These are phyloP conservation scores for Taphrina communis DNA, from an alignment of 1,139 yeast genomes.

Conservation along the genomic window DNA sequence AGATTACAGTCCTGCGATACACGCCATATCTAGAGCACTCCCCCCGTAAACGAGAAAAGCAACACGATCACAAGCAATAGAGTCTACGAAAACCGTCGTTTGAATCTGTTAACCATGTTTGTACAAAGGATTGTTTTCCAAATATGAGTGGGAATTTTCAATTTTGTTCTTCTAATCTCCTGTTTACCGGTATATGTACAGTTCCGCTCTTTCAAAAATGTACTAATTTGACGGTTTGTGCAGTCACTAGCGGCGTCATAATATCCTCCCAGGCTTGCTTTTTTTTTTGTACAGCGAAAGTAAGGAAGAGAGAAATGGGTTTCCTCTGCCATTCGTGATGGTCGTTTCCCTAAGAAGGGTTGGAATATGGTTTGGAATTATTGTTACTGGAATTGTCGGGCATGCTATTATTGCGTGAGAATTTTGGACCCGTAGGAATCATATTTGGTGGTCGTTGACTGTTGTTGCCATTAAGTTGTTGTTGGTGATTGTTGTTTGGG, in stretches of 20 bases:
- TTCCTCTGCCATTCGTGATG: not conserved
- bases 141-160: not conserved
- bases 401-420: conserved; percentile 9
- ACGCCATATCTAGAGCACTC: too few species aligned
- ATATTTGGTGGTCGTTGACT: conserved; percentile 1
- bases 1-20: not conserved
- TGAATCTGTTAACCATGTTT: too few species aligned
- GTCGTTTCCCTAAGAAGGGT: not conserved
- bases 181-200: not conserved
- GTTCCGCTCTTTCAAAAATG: not conserved
- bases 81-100: too few species aligned
- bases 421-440: conserved; percentile 28
- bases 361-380: conserved; percentile 10
- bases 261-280: not conserved
- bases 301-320: not conserved
- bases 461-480: conserved; percentile 1
- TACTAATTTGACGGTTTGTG: not conserved
- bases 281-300: conserved; percentile 2
- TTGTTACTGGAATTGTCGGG: conserved; percentile 11
- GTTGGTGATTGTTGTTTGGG: not conserved
- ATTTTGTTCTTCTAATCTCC: conserved; percentile 6
- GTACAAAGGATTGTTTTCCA: too few species aligned
- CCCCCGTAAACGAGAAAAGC: too few species aligned
- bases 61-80: too few species aligned
- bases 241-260: not conserved